A percentile compares a stretch with the other conserved stretches of the same genome.
Conservation (phyloP, 2,329 filamentous ascomycete genomes). For the Emydomyces testavorans region DNA sequence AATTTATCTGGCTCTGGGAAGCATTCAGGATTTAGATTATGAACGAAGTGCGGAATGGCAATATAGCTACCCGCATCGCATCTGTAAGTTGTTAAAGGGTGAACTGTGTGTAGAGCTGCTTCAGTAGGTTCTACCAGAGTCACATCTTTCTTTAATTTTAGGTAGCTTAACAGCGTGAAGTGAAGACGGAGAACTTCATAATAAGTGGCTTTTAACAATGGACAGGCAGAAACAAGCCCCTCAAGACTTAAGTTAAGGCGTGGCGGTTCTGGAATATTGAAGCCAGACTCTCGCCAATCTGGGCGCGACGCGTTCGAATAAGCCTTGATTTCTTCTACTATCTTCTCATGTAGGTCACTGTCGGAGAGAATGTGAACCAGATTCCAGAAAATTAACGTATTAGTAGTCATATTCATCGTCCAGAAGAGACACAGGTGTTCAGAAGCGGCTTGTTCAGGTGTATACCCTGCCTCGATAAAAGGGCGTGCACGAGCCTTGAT, state of each 20-base stretch:
- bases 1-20: slow-evolving; percentile 36
- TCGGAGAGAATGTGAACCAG: slow-evolving; percentile 38
- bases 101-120: slow-evolving; percentile 27
- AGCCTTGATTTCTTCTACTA: slow-evolving; percentile 38
- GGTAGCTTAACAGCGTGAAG: slow-evolving; percentile 34
- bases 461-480: slow-evolving; percentile 31
- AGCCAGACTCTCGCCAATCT: slow-evolving; percentile 28
- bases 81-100: slow-evolving; percentile 29
- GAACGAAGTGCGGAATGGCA: slow-evolving; percentile 35
- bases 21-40: slow-evolving; percentile 33
- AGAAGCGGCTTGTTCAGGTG: slow-evolving; percentile 29
- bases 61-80: slow-evolving; percentile 35
- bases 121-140: slow-evolving; percentile 30
- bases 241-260: slow-evolving; percentile 34
- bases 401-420: slow-evolving; percentile 45
- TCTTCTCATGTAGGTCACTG: slow-evolving; percentile 30
- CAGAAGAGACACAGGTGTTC: slow-evolving; percentile 43
- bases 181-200: slow-evolving; percentile 39
- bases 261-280: slow-evolving; percentile 36
- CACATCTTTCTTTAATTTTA: slow-evolving; percentile 31
- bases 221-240: slow-evolving; percentile 35
- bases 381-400: slow-evolving; percentile 43
- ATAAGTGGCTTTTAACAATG: slow-evolving; percentile 37
- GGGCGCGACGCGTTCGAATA: slow-evolving; percentile 32
- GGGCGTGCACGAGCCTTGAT: slow-evolving; percentile 34